These are phyloP conservation scores for Chlorella sorokiniana DNA, from an alignment of 139 green algal genomes.

Conservation along the genomic window DNA sequence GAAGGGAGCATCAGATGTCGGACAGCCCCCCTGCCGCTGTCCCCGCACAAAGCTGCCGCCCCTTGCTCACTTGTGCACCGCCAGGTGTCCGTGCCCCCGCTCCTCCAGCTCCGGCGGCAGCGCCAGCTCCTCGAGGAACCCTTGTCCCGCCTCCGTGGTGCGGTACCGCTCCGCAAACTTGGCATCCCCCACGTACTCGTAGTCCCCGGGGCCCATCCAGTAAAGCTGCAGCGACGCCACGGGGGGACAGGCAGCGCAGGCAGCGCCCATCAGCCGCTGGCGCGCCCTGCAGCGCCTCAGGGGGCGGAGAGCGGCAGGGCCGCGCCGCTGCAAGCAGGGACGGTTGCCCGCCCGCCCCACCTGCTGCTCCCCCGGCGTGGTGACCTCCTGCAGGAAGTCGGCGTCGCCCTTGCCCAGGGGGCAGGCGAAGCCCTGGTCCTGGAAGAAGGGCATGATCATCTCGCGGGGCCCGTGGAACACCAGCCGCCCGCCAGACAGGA, in stretches of 20 bases:
- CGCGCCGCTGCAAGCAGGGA: no score
- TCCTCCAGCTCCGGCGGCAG: slow-evolving; percentile 37
- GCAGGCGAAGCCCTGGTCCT: slow-evolving; percentile 57
- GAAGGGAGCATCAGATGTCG: no score
- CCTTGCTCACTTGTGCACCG: slow-evolving; percentile 9
- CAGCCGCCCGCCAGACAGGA: slow-evolving; percentile 41
- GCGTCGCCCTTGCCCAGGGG: slow-evolving; percentile 62
- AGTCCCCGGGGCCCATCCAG: slow-evolving; percentile 16
- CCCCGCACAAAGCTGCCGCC: no score
- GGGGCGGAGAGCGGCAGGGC: no score
- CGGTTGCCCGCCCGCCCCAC: no score
- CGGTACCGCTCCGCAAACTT: slow-evolving; percentile 23
- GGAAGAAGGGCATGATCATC: slow-evolving; percentile 66
- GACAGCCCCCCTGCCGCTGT: no score
- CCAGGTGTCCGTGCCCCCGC: slow-evolving; percentile 3
- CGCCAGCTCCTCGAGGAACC: slow-evolving; percentile 63
- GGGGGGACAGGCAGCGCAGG: no score
- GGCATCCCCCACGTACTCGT: slow-evolving; percentile 17
- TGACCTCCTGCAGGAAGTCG: slow-evolving; percentile 86
- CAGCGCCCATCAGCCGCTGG: no score
- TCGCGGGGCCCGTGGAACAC: slow-evolving; percentile 57
- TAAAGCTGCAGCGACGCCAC: slow-evolving; percentile 29
- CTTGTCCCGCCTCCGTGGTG: slow-evolving; percentile 41
- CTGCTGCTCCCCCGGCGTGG: slow-evolving; percentile 1
- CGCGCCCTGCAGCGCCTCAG: no score